phyloP scores from a whole-genome alignment of 306 rosid species.

The Prunus campanulata region DNA sequence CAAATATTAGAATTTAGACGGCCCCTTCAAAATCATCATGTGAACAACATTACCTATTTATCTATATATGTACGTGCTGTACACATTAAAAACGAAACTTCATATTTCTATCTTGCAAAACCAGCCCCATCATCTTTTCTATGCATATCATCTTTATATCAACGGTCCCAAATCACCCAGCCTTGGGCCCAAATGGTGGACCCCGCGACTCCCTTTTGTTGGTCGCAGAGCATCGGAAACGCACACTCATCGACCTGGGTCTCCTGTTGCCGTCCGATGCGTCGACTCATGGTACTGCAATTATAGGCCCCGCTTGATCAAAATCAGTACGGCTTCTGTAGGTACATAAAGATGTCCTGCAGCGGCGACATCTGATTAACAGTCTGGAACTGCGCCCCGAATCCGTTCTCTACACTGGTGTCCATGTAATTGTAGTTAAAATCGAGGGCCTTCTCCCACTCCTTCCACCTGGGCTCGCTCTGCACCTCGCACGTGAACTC shows the following conservation, averaged over 20 bases:
- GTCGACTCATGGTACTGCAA: neutral
- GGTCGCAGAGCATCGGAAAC: neutral
- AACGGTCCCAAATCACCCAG: neutral
- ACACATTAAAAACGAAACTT: constrained; percentile 20
- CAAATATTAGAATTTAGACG: constrained; percentile 2
- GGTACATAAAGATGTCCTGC: constrained; percentile 82
- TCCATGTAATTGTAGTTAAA: constrained; percentile 57
- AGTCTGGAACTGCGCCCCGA: constrained; percentile 49
- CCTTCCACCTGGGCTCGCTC: constrained; percentile 85
- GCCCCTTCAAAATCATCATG: constrained; percentile 20
- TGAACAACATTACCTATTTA: constrained; percentile 9
- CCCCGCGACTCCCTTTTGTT: neutral
- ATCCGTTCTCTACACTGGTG: constrained; percentile 40
- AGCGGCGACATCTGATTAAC: constrained; percentile 72
- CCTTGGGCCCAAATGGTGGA: constrained; percentile 7
- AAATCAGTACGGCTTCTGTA: constrained; percentile 49
- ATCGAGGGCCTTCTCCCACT: constrained; percentile 66
- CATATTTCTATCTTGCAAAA: neutral
- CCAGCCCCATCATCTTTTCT: neutral
- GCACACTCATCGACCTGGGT: constrained; percentile 73
- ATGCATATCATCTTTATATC: neutral
- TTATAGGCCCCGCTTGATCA: neutral
- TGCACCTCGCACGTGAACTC: constrained; percentile 87
- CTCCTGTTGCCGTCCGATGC: constrained; percentile 70
- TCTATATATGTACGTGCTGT: constrained; percentile 26